Conservation (phyloP, 805 yeast genomes). For the Wickerhamomyces strasburgensis region DNA sequence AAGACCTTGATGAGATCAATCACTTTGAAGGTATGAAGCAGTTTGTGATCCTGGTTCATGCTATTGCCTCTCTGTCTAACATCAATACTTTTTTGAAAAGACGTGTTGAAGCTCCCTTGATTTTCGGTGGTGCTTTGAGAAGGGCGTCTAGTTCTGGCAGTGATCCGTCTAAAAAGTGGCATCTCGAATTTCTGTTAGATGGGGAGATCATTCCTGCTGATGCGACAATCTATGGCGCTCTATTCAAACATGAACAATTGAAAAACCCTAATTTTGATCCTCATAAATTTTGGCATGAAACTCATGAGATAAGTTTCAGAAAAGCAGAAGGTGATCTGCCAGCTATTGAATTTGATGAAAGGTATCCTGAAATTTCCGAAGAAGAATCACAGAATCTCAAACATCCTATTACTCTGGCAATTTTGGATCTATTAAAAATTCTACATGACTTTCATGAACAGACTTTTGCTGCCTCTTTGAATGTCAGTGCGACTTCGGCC, state of each 20-base stretch:
- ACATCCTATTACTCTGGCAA: conserved; percentile 29
- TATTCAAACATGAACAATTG: conserved; percentile 45
- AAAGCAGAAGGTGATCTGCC: conserved; percentile 29
- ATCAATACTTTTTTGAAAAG: conserved; percentile 40
- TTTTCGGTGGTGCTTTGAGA: conserved; percentile 20
- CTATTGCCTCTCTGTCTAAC: conserved; percentile 44
- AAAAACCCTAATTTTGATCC: conserved; percentile 39
- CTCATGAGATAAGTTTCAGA: conserved; percentile 48
- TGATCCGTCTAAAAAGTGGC: conserved; percentile 23
- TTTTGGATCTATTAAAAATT: conserved; percentile 44
- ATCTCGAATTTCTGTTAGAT: conserved; percentile 53
- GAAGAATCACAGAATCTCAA: conserved; percentile 28
- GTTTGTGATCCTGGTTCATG: conserved; percentile 41
- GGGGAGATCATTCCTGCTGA: conserved; percentile 56
- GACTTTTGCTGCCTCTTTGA: conserved; percentile 2
- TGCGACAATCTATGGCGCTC: conserved; percentile 73
- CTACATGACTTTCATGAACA: conserved; percentile 31
- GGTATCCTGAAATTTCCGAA: conserved; percentile 26
- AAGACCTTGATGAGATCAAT: conserved; percentile 3
- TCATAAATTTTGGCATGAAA: conserved; percentile 49
- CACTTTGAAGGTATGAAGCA: conserved; percentile 22
- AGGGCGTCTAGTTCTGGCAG: conserved; percentile 5
- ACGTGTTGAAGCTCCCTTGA: conserved; percentile 28
- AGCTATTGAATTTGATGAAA: conserved; percentile 20
- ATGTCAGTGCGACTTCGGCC: background rate